Percentiles rank a stretch among this genome's conserved stretches.
phyloP scores from a whole-genome alignment of 225 moss, liverwort and hornwort species.

The Physcomitrellopsis africana region DNA sequence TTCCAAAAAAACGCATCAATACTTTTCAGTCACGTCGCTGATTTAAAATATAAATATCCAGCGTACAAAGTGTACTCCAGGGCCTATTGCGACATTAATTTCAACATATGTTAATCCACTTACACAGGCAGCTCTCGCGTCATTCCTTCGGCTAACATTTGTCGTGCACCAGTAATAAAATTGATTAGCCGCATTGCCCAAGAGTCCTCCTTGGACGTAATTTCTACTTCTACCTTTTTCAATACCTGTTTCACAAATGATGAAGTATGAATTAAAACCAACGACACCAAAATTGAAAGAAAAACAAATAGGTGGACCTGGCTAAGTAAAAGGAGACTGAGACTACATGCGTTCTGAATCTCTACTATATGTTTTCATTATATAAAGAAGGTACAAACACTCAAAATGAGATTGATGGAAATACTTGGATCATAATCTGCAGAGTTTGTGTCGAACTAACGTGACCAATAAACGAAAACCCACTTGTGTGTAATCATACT shows the following conservation, averaged over 20 bases:
- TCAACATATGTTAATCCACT: slow-evolving; percentile 29
- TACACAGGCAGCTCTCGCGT: slow-evolving; percentile 98
- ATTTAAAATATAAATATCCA: neutral
- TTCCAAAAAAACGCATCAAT: neutral
- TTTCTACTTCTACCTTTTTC: slow-evolving; percentile 83
- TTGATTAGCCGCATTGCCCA: slow-evolving; percentile 90
- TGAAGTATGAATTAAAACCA: neutral
- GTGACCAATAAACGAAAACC: neutral
- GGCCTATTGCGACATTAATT: neutral
- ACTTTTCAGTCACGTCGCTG: neutral
- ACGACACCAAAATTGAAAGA: neutral
- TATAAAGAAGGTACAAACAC: neutral
- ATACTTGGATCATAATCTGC: neutral
- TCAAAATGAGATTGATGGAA: neutral
- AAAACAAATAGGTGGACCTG: neutral
- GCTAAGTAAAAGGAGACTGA: neutral
- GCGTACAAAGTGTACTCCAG: neutral
- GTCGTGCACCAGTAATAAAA: slow-evolving; percentile 85
- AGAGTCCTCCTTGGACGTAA: slow-evolving; percentile 82
- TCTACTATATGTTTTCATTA: neutral
- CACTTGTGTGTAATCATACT: neutral
- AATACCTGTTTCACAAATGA: slow-evolving; percentile 60
- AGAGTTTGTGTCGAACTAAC: neutral
- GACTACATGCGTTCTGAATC: neutral
- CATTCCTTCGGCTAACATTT: slow-evolving; percentile 80